Base-by-base conservation (phyloP, 495 filamentous ascomycete species). In the Trichoderma orchidacearum region DNA sequence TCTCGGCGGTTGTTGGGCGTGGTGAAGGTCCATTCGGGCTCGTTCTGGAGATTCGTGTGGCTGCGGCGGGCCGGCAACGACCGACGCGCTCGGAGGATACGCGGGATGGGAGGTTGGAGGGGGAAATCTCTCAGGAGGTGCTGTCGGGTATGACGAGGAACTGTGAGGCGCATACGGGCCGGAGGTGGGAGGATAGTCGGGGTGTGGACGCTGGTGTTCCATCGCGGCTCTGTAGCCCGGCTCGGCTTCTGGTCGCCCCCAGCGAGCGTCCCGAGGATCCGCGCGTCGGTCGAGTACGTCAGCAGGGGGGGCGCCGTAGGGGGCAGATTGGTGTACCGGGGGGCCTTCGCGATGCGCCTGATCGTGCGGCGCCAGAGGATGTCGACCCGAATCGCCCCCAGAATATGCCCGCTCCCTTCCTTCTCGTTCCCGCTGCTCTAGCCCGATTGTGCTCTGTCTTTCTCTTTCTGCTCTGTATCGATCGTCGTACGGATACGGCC, bases 1-100 rank as follows among this genome's bases (percentile, higher is more conserved):
- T 32, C 62, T 66, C 18, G 68, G 62, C 28, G 58, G 66, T 34
- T 61, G 62, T 21, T 72, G 69, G 12, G 65, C 56, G 63, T 67
- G 68, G 59, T 62, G 61, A 3, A 62, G 45, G 28, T 48, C 58
- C 52, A 72, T 65, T n/a, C 72, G 67, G 27, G 70, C 70, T 0
- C 72, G 66, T 9, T 78, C 74, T 1, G 78, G 77, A 12, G 78
- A 80, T 35, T 80, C 77, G 55, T 74, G 76, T 0, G 68, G 48
- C 63, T 71, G 75, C 31, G 69, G 67, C 1, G 62, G 64, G 5
- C 68, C 64, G 3, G 62, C 67, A 12, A 65, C 68, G n/a, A 70
- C 72, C 25, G 66, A 66, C 6, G 69, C 61, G 15, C 67, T 62
- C 35, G 72, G 72, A 28, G 66, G 67, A 50, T 74, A 73, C 5